Evolutionary conservation across 805 yeast genomes (phyloP).

Genomic region (Candida broadrunensis): DNA sequence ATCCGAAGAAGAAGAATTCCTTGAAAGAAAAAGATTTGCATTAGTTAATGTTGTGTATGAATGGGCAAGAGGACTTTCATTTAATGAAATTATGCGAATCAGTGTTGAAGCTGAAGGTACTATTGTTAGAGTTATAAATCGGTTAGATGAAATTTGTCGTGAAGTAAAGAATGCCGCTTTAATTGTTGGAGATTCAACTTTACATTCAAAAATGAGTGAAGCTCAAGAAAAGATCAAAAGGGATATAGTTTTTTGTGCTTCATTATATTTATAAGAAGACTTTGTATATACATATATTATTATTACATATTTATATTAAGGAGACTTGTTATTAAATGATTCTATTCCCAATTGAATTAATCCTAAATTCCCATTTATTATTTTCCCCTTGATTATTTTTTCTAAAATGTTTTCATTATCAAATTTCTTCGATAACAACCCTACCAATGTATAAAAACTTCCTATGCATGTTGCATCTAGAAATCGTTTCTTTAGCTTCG

Average conservation of each 20-base stretch:
- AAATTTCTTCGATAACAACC: conserved; percentile 27
- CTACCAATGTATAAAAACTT: conserved; percentile 37
- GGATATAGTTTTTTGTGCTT: conserved; percentile 96
- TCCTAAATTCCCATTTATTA: conserved; percentile 29
- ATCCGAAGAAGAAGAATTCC: conserved; percentile 79
- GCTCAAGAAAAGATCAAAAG: conserved; percentile 95
- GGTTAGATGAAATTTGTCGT: conserved; percentile 92
- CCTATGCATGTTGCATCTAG: conserved; percentile 26
- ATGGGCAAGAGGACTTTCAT: conserved; percentile 94
- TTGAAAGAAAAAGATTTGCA: conserved; percentile 82
- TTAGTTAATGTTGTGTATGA: conserved; percentile 92
- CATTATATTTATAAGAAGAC: conserved; percentile 73
- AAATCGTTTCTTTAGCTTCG: conserved; percentile 7
- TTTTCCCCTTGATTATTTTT: conserved; percentile 14
- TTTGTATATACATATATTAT: background rate
- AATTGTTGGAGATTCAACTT: conserved; percentile 88
- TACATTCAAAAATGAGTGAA: conserved; percentile 83
- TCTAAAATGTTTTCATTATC: conserved; percentile 21
- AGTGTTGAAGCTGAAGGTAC: conserved; percentile 95
- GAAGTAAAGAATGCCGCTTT: conserved; percentile 92
- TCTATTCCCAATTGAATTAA: conserved; percentile 13
- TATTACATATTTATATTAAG: background rate
- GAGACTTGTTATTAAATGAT: background rate
- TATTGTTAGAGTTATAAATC: conserved; percentile 90
- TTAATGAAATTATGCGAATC: conserved; percentile 84